phyloP scores from a whole-genome alignment of 169 alveolate species.

The Theileria sp. region DNA sequence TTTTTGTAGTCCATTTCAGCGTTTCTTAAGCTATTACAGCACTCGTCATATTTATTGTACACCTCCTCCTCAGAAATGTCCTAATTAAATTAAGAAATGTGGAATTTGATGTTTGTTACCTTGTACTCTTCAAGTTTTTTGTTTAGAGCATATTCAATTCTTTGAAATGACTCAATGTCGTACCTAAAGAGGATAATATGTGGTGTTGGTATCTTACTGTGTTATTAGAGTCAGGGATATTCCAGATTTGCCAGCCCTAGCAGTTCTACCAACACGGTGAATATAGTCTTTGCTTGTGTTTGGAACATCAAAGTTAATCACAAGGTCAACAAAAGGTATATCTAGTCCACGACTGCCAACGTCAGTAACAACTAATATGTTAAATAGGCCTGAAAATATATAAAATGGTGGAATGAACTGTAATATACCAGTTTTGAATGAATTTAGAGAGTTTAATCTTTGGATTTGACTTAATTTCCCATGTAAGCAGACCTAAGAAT shows the following conservation, averaged over 20 bases:
- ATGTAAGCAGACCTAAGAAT: conserved; percentile 81
- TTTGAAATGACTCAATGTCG: conserved; percentile 89
- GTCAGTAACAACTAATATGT: conserved; percentile 94
- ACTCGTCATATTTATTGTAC: conserved; percentile 1
- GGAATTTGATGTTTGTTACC: not conserved
- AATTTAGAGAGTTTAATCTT: conserved; percentile 90
- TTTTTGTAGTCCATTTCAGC: conserved; percentile 17
- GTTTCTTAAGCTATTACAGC: not conserved
- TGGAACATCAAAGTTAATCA: conserved; percentile 97
- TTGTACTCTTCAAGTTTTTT: conserved; percentile 80
- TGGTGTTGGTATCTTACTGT: conserved; percentile 67
- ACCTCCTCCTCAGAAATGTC: conserved; percentile 3
- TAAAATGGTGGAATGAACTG: not conserved
- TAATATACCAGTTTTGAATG: conserved; percentile 80
- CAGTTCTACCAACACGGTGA: conserved; percentile 99
- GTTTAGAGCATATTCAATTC: conserved; percentile 87
- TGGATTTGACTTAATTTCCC: conserved; percentile 94
- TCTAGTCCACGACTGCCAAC: conserved; percentile 99
- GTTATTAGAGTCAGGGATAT: conserved; percentile 94
- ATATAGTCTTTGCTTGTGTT: conserved; percentile 91
- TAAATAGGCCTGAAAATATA: conserved; percentile 49
- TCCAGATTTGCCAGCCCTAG: conserved; percentile 98
- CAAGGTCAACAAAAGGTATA: conserved; percentile 94
- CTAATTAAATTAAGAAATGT: not conserved
- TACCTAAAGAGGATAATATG: conserved; percentile 58